Evolutionary conservation across 2,329 filamentous ascomycete genomes (phyloP).

Genomic region (Fusarium penzigii): DNA sequence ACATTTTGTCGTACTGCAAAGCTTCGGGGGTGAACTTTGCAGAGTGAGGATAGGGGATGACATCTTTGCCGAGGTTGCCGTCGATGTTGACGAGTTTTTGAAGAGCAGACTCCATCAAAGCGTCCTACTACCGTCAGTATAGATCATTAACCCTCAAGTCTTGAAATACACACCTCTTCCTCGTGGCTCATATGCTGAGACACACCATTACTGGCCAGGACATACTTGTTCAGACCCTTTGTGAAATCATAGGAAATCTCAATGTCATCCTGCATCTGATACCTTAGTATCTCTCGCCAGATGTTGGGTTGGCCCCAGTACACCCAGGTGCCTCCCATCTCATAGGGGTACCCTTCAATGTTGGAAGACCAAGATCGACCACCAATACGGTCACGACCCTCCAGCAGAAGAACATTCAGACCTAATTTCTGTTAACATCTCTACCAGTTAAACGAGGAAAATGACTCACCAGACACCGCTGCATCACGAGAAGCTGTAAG

Average conservation of each 20-base stretch:
- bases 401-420: slow-evolving; percentile 43
- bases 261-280: slow-evolving; percentile 43
- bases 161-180: slow-evolving; percentile 35
- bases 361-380: slow-evolving; percentile 49
- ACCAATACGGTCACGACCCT: slow-evolving; percentile 50
- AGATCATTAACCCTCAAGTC: no score
- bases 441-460: slow-evolving; percentile 1
- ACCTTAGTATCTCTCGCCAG: slow-evolving; percentile 47
- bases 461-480: slow-evolving; percentile 24
- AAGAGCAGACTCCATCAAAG: slow-evolving; percentile 35
- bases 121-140: slow-evolving; percentile 16
- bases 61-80: slow-evolving; percentile 37
- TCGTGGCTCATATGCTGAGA: slow-evolving; percentile 41
- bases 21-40: slow-evolving; percentile 34
- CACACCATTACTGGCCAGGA: slow-evolving; percentile 34
- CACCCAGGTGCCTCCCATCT: slow-evolving; percentile 53
- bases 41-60: slow-evolving; percentile 44
- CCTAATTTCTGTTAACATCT: slow-evolving; percentile 19
- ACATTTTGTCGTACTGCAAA: slow-evolving; percentile 40
- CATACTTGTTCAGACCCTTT: slow-evolving; percentile 43
- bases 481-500: slow-evolving; percentile 32
- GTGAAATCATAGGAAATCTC: slow-evolving; percentile 43
- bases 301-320: slow-evolving; percentile 46
- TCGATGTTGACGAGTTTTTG: slow-evolving; percentile 50
- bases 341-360: slow-evolving; percentile 44